Conservation (phyloP, 2,329 filamentous ascomycete species). For the Penicillium sp. region DNA sequence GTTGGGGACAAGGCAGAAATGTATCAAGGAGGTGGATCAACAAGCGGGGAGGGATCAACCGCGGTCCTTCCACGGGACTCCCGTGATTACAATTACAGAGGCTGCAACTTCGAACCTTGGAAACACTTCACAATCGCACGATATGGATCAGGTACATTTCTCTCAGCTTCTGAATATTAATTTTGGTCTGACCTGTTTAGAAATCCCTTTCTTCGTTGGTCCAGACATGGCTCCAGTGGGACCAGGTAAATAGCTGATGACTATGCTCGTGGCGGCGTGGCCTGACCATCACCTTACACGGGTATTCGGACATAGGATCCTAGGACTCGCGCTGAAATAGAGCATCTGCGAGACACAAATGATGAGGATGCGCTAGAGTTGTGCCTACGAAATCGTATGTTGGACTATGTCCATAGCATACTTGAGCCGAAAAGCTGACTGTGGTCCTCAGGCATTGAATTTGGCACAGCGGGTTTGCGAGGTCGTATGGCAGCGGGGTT, state of each 20-base stretch:
- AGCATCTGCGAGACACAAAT: constrained; percentile 48
- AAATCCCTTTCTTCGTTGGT: constrained; percentile 44
- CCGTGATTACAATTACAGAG: constrained; percentile 4
- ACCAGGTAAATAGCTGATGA: constrained; percentile 41
- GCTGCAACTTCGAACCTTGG: not conserved
- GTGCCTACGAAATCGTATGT: constrained; percentile 51
- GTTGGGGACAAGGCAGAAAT: constrained; percentile 9
- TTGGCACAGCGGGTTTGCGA: constrained; percentile 62
- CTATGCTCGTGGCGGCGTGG: constrained; percentile 4
- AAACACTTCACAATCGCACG: constrained; percentile 13
- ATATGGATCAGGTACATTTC: constrained; percentile 24
- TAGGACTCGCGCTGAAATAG: constrained; percentile 55
- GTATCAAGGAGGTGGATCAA: constrained; percentile 19
- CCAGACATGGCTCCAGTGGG: constrained; percentile 59
- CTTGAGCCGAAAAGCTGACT: constrained; percentile 5
- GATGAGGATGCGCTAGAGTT: constrained; percentile 52
- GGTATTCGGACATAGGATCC: constrained; percentile 42
- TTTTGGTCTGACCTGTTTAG: constrained; percentile 19
- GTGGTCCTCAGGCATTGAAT: constrained; percentile 51
- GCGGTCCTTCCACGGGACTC: constrained; percentile 3
- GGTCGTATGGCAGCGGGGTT: constrained; percentile 67
- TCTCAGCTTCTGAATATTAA: not conserved
- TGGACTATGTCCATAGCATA: not conserved
- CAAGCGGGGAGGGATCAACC: constrained; percentile 23
- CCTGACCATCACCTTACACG: constrained; percentile 14